Percentiles rank a stretch among this genome's conserved stretches.
Evolutionary conservation across 2,329 filamentous ascomycete species (phyloP).

Genomic region (Aureobasidium sp.): DNA sequence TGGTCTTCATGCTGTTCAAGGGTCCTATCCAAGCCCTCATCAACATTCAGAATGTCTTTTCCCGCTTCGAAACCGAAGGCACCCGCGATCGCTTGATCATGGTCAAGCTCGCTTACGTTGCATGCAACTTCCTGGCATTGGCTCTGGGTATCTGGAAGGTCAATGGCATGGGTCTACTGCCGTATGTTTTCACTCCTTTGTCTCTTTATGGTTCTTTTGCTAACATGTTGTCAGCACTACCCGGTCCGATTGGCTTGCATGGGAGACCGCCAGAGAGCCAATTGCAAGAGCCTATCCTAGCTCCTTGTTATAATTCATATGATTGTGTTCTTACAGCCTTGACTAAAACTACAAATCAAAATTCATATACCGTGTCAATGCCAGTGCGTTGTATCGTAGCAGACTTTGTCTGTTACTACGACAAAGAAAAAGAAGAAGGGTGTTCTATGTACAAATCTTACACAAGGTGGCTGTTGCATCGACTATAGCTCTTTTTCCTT

Average conservation of each 20-base stretch:
- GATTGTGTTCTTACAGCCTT: neutral
- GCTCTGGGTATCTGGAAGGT: conserved; percentile 92
- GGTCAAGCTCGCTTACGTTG: conserved; percentile 82
- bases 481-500: conserved; percentile 35
- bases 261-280: conserved; percentile 71
- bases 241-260: conserved; percentile 93
- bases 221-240: conserved; percentile 60
- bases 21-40: conserved; percentile 81
- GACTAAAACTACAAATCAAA: neutral
- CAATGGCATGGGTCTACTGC: conserved; percentile 89
- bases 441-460: conserved; percentile 1
- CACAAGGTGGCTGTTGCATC: neutral
- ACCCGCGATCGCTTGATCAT: conserved; percentile 67
- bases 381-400: neutral
- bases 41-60: conserved; percentile 79
- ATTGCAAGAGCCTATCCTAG: conserved; percentile 51
- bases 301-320: conserved; percentile 8
- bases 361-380: neutral
- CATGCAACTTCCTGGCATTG: conserved; percentile 77
- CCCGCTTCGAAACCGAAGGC: conserved; percentile 77
- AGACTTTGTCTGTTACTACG: neutral
- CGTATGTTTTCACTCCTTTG: conserved; percentile 50
- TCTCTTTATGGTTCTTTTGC: conserved; percentile 5
- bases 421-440: neutral
- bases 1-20: conserved; percentile 99